A percentile compares a stretch with the other conserved stretches of the same genome.
Conservation (phyloP, 228 moss, liverwort and hornwort genomes). For the Sphagnum magellanicum region DNA sequence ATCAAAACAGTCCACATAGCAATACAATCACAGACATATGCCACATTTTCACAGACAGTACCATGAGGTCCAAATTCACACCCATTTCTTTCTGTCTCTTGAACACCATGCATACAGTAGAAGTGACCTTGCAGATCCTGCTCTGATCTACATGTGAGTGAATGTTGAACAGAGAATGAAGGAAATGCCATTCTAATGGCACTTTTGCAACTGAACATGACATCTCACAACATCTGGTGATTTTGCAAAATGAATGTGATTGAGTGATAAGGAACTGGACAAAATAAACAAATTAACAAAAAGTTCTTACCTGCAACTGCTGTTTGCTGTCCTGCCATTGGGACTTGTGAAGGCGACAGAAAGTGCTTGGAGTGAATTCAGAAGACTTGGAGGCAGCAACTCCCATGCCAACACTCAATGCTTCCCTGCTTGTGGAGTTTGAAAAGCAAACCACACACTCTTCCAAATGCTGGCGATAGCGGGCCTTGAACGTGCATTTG, state of each 20-base stretch:
- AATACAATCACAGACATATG: no score
- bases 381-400: conserved; percentile 25
- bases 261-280: not conserved
- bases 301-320: conserved; percentile 53
- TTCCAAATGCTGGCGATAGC: conserved; percentile 67
- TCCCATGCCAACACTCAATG: conserved; percentile 41
- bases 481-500: conserved; percentile 72
- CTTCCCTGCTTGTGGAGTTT: conserved; percentile 32
- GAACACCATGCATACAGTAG: no score
- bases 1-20: not conserved
- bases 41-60: no score
- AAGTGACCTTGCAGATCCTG: no score
- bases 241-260: not conserved
- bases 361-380: conserved; percentile 62
- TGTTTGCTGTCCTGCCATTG: conserved; percentile 17
- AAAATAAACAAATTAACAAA: not conserved
- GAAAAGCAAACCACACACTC: conserved; percentile 62
- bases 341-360: conserved; percentile 32
- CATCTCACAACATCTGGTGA: not conserved
- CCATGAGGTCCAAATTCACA: no score
- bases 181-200: not conserved
- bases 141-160: not conserved
- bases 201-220: not conserved
- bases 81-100: not conserved
- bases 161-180: not conserved